These are phyloP conservation scores for Daldinia loculata DNA, from an alignment of 495 filamentous ascomycete genomes.

Conservation along the genomic window DNA sequence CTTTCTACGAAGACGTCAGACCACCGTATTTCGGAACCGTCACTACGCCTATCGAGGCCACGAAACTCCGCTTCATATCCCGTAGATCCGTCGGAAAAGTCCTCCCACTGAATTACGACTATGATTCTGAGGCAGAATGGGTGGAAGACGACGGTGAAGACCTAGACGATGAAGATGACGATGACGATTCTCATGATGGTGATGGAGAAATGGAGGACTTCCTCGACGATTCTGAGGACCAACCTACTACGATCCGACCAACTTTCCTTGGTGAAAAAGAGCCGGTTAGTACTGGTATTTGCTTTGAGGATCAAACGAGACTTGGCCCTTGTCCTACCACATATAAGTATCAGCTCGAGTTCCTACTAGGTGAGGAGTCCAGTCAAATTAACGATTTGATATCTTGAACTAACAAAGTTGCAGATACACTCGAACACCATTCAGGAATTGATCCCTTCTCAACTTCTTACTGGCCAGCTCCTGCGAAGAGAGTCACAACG, in stretches of 20 bases:
- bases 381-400: background rate
- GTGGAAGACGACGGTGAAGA: slow-evolving; percentile 83
- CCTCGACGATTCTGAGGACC: slow-evolving; percentile 72
- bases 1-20: slow-evolving; percentile 86
- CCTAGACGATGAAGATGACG: slow-evolving; percentile 79
- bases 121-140: slow-evolving; percentile 98
- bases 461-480: slow-evolving; percentile 76
- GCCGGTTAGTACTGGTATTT: slow-evolving; percentile 78
- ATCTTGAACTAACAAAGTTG: slow-evolving; percentile 19
- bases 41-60: slow-evolving; percentile 58
- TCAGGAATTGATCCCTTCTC: slow-evolving; percentile 85
- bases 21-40: slow-evolving; percentile 91
- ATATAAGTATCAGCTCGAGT: slow-evolving; percentile 71
- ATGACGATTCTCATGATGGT: slow-evolving; percentile 70
- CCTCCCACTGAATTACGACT: slow-evolving; percentile 85
- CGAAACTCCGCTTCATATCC: slow-evolving; percentile 64
- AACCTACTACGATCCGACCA: slow-evolving; percentile 47
- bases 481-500: slow-evolving; percentile 38
- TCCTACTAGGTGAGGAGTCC: slow-evolving; percentile 71
- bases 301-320: slow-evolving; percentile 72
- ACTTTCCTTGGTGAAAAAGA: slow-evolving; percentile 70
- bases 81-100: slow-evolving; percentile 74
- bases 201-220: slow-evolving; percentile 79
- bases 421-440: slow-evolving; percentile 53
- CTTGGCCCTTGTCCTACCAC: slow-evolving; percentile 53